phyloP scores from a whole-genome alignment of 768 basidiomycete genomes.

The Hemileccinum impolitum region DNA sequence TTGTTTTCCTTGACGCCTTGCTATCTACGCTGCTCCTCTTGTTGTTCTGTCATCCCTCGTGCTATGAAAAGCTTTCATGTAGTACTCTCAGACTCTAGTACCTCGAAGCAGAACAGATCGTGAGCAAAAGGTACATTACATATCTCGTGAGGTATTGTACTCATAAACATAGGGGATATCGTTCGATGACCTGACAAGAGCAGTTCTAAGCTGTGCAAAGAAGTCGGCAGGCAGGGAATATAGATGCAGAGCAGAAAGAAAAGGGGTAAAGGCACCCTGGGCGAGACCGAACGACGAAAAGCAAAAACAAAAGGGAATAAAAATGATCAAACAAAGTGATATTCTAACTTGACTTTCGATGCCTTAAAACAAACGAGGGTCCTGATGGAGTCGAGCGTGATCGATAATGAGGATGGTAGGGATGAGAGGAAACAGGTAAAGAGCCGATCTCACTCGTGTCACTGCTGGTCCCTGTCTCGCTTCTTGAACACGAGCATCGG shows the following conservation, averaged over 20 bases:
- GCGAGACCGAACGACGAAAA: constrained; percentile 4
- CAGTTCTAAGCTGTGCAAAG: constrained; percentile 11
- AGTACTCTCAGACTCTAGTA: not conserved
- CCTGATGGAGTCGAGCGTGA: not conserved
- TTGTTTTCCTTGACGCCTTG: not conserved
- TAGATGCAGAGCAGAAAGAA: constrained; percentile 1
- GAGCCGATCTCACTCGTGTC: constrained; percentile 12
- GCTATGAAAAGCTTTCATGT: too few species aligned
- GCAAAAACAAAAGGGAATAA: constrained; percentile 25
- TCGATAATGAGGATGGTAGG: not conserved
- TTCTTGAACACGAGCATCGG: constrained; percentile 55
- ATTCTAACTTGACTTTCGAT: not conserved
- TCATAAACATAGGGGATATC: constrained; percentile 15
- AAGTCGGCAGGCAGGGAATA: not conserved
- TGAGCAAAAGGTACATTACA: constrained; percentile 23
- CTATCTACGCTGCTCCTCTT: constrained; percentile 6
- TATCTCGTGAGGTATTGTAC: constrained; percentile 22
- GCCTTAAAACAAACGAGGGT: not conserved
- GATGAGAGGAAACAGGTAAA: not conserved
- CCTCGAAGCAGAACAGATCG: constrained; percentile 6
- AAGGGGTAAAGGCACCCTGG: not conserved
- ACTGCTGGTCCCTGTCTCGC: constrained; percentile 47
- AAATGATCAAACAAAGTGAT: constrained; percentile 21
- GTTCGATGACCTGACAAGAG: constrained; percentile 14
- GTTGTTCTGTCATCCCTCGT: not conserved